A percentile compares a stretch with the other conserved stretches of the same genome.
phyloP scores from a whole-genome alignment of 2,329 filamentous ascomycete genomes.

The Fusarium buxicola region DNA sequence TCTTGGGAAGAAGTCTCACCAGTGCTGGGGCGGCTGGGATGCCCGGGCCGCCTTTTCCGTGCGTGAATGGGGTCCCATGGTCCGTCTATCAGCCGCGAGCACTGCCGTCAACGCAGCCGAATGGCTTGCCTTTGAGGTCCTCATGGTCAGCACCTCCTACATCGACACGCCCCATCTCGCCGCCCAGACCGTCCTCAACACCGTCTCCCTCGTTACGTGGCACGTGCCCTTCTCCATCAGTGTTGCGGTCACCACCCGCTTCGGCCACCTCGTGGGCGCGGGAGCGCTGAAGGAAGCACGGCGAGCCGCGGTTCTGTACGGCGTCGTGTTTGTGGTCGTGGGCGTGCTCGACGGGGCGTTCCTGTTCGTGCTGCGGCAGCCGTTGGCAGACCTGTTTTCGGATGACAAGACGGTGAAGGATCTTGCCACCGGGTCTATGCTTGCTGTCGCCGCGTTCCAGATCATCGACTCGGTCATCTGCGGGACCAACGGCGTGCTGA shows the following conservation, averaged over 20 bases:
- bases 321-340: slow-evolving; percentile 27
- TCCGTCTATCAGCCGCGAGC: slow-evolving; percentile 55
- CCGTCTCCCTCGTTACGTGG: slow-evolving; percentile 55
- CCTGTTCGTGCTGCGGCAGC: slow-evolving; percentile 26
- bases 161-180: slow-evolving; percentile 56
- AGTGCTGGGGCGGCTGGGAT: slow-evolving; percentile 55
- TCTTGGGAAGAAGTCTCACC: slow-evolving; percentile 51
- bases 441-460: slow-evolving; percentile 34
- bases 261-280: slow-evolving; percentile 57
- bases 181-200: slow-evolving; percentile 56
- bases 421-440: slow-evolving; percentile 27
- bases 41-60: slow-evolving; percentile 52
- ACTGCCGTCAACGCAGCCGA: slow-evolving; percentile 57
- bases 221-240: slow-evolving; percentile 58
- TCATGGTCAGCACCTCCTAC: slow-evolving; percentile 59
- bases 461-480: slow-evolving; percentile 35
- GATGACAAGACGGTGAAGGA: slow-evolving; percentile 29
- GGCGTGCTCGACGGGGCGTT: slow-evolving; percentile 32
- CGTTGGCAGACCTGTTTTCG: slow-evolving; percentile 32
- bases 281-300: slow-evolving; percentile 34
- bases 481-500: slow-evolving; percentile 37
- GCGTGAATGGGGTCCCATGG: slow-evolving; percentile 55
- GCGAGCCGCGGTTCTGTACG: slow-evolving; percentile 26
- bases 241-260: slow-evolving; percentile 56
- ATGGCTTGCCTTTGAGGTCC: slow-evolving; percentile 58